Base-by-base conservation (phyloP, 208 protist genomes). In the Naegleria fowleri region DNA sequence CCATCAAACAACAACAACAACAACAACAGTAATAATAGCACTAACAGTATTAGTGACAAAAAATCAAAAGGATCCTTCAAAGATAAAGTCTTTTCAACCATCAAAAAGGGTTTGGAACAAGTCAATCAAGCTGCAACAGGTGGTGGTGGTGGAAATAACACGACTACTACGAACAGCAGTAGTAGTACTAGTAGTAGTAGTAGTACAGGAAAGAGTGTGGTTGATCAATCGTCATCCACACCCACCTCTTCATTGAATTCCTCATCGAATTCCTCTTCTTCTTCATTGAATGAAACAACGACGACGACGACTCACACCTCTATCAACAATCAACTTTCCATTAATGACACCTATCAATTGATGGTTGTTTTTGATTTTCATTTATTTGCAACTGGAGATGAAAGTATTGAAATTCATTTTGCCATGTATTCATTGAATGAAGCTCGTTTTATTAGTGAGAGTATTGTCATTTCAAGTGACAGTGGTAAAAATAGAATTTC, bases 361-460 rank as follows among this genome's bases (percentile, higher is more conserved):
- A 67, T 67, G 55, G 55, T 67, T 67, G 55, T 67, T 67, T 67
- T 67, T 67, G 55, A 67, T 67, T 67, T 67, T 67, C 55, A 67
- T 67, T 29, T 67, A 67, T 67, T 67, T 67, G 55, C 55, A 22
- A 15, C 11, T 15, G 22, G 55, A 29, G 55, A 67, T 15, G 55
- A 67, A 67, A 67, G 22, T 67, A 67, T 67, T 67, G 55, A 67
- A 67, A 67, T 67, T 67, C 19, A 67, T 67, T 67, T 67, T 67
- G 22, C 55, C 11, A 15, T 67, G 11, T 67, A 67, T 67, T 29
- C 19, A 29, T 67, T 67, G 22, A 67, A 67, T 67, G 55, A 67
- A 19, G 55, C 55, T 29, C 11, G 55, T 29, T 67, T 67, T 19
- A 67, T 67, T 29, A 29, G 19, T 15, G 55, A 67, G 19, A 67